phyloP scores from a whole-genome alignment of 805 yeast genomes.

The Candida pseudoglaebosa region DNA sequence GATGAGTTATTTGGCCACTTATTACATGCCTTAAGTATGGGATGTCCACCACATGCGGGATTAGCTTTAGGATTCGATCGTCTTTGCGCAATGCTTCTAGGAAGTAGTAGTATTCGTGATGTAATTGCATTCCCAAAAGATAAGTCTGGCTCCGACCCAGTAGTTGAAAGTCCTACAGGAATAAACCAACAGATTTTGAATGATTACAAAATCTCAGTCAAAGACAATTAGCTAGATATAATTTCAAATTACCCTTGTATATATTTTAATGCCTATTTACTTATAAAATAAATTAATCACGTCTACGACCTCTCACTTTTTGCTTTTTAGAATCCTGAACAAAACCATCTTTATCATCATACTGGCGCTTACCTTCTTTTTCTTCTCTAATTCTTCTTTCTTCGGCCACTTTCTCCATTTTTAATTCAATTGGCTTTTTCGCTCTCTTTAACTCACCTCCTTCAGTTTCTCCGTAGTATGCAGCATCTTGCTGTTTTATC shows the following conservation, averaged over 20 bases:
- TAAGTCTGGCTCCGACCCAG: conserved; percentile 80
- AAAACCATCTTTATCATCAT: conserved; percentile 9
- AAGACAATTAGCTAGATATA: conserved; percentile 6
- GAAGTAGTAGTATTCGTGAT: conserved; percentile 74
- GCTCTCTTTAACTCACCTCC: conserved; percentile 14
- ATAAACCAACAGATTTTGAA: conserved; percentile 50
- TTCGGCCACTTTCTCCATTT: conserved; percentile 34
- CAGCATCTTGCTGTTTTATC: conserved; percentile 45
- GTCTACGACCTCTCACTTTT: conserved; percentile 17
- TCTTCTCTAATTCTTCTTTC: conserved; percentile 27
- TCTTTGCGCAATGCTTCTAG: conserved; percentile 85
- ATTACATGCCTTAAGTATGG: conserved; percentile 73
- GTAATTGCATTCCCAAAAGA: conserved; percentile 97
- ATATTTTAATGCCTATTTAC: conserved; percentile 4
- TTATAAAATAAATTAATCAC: conserved; percentile 5
- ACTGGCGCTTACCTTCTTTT: conserved; percentile 17
- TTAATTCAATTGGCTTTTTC: conserved; percentile 39
- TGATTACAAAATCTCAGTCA: conserved; percentile 42
- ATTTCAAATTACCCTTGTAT: conserved; percentile 4
- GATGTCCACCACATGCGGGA: conserved; percentile 99
- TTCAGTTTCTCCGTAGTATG: conserved; percentile 20
- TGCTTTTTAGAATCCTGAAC: conserved; percentile 8
- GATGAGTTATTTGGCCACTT: conserved; percentile 79
- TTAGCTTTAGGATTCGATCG: conserved; percentile 94
- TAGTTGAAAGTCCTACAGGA: conserved; percentile 78